Evolutionary conservation across 2,329 filamentous ascomycete genomes (phyloP), one percentile per base, ranked within the genome.

Genomic region (Ophiostoma angusticollis): DNA sequence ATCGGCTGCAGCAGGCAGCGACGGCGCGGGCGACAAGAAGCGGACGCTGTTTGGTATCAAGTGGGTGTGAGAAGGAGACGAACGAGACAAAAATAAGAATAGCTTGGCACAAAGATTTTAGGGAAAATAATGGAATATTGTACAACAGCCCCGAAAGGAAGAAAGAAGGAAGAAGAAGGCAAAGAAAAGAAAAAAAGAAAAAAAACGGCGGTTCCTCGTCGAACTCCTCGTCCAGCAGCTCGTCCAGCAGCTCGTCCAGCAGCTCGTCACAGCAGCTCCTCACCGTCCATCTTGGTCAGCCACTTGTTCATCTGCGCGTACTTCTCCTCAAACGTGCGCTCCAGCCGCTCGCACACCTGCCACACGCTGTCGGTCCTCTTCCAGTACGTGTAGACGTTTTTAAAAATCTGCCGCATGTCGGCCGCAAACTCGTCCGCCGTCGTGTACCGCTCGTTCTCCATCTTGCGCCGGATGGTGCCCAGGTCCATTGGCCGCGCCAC

Each of bases 321-420:
- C 55, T 59, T 58, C 17, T 60, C 57, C 46, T 57, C 50, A 38
- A 60, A 67, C 8, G 58, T 64, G 49, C 68, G 71, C 52, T 78
- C 67, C 36, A 79, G 65, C 45, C 66, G 68, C 55, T 74, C 63
- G 44, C 72, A 72, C 1, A 68, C 63, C 0, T 53, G 50, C 58
- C 65, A 76, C 58, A 78, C 73, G 0, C 63, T 61, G 35, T 73
- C 67, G 19, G 62, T 61, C 44, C 64, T 63, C 34, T 60, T 67
- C 70, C 74, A 78, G 55, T 78, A 79, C n/a, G 64, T 67, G 53
- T 72, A 77, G 54, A 72, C 78, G 53, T 78, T 79, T 19, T 64
- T 56, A 42, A 78, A 78, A 25, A 79, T 78, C 50, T 74, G 70
- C 6, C 70, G 66, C 50, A 78, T 65, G 53, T 79, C 74, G 3